These are phyloP conservation scores for Thielaviopsis ethacetica DNA, from an alignment of 2,329 filamentous ascomycete genomes.

Conservation along the genomic window DNA sequence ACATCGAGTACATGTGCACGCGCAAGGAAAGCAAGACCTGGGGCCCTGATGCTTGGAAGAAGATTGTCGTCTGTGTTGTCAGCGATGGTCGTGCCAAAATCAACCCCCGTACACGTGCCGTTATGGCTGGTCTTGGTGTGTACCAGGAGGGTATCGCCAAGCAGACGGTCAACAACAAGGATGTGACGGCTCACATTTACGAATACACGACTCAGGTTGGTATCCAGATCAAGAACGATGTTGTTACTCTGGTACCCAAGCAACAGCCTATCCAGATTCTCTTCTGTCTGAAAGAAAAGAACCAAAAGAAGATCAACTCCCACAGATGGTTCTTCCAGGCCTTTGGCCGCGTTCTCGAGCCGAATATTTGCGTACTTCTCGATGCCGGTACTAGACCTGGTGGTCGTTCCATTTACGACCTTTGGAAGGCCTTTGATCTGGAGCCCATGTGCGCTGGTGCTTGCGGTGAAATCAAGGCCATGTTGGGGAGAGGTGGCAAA, in stretches of 20 bases:
- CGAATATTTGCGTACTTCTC: slow-evolving; percentile 90
- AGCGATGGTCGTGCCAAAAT: slow-evolving; percentile 96
- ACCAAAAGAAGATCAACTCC: slow-evolving; percentile 99
- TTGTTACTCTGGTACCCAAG: slow-evolving; percentile 70
- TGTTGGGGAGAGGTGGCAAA: slow-evolving; percentile 71
- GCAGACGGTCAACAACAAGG: slow-evolving; percentile 90
- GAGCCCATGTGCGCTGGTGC: slow-evolving; percentile 96
- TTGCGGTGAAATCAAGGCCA: slow-evolving; percentile 97
- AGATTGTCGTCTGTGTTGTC: slow-evolving; percentile 96
- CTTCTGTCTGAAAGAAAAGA: slow-evolving; percentile 98
- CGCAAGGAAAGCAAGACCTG: slow-evolving; percentile 89
- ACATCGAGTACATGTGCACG: slow-evolving; percentile 95
- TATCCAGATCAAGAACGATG: slow-evolving; percentile 74
- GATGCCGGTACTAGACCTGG: slow-evolving; percentile 94
- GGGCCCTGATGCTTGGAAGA: slow-evolving; percentile 98
- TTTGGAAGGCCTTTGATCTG: slow-evolving; percentile 97
- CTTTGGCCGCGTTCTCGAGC: slow-evolving; percentile 80
- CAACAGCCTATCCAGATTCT: slow-evolving; percentile 89
- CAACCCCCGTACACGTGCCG: slow-evolving; percentile 75
- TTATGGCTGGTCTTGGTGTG: slow-evolving; percentile 83
- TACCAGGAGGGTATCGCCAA: slow-evolving; percentile 98
- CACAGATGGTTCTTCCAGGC: slow-evolving; percentile 99
- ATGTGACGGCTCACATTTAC: slow-evolving; percentile 95
- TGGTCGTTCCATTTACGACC: slow-evolving; percentile 85
- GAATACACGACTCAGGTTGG: slow-evolving; percentile 83